Percentiles rank a stretch among this genome's conserved stretches.
Conservation (phyloP, 139 green algal species). For the Tetradesmus lagerheimii region DNA sequence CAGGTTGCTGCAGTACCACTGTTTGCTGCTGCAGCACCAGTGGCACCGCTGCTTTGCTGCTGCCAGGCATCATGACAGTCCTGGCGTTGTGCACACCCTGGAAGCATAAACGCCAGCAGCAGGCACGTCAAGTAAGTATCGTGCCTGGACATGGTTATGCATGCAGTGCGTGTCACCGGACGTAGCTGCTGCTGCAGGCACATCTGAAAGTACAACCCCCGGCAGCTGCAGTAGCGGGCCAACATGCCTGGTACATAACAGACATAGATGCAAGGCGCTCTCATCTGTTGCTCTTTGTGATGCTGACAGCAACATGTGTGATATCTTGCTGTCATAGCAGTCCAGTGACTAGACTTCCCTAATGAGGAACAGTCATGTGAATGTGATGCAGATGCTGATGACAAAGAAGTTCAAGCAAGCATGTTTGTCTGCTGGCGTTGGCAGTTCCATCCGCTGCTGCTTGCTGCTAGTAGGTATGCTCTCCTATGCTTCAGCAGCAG, state of each 20-base stretch:
- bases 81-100: constrained; percentile 35
- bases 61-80: constrained; percentile 1
- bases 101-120: not conserved
- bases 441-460: not conserved
- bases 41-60: constrained; percentile 13
- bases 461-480: not conserved
- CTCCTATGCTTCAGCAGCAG: not conserved
- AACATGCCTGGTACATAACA: no score
- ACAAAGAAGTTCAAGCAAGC: not conserved
- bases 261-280: no score
- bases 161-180: no score
- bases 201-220: no score
- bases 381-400: not conserved
- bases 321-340: no score
- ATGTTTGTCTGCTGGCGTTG: not conserved
- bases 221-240: no score
- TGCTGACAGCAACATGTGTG: no score
- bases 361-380: not conserved
- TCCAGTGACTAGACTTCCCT: no score
- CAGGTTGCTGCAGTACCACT: not conserved
- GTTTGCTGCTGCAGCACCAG: not conserved
- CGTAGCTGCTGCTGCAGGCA: no score
- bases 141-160: not conserved
- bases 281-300: no score
- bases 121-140: not conserved